Percentiles rank a stretch among this genome's conserved stretches.
Conservation (phyloP, 1,284 basidiomycete species). For the Bondarzewia mesenterica region DNA sequence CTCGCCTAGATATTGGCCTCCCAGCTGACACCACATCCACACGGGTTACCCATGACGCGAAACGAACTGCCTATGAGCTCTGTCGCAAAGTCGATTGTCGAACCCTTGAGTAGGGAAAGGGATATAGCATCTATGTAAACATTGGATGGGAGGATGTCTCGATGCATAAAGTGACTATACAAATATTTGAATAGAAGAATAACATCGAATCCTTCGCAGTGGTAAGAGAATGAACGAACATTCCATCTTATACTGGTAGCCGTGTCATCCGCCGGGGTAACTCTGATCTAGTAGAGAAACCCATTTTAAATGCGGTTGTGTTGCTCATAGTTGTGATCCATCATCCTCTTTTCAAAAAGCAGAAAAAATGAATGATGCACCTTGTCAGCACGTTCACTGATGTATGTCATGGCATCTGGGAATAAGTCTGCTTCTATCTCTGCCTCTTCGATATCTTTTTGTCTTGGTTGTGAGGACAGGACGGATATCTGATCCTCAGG, state of each 20-base stretch:
- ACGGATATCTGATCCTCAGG: background rate
- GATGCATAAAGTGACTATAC: slow-evolving; percentile 59
- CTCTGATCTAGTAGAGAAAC: slow-evolving; percentile 52
- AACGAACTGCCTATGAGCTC: slow-evolving; percentile 90
- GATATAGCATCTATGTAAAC: slow-evolving; percentile 79
- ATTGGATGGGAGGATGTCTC: slow-evolving; percentile 59
- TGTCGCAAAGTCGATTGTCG: slow-evolving; percentile 82
- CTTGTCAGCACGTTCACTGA: slow-evolving; percentile 69
- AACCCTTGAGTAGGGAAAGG: slow-evolving; percentile 70
- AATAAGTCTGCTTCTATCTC: slow-evolving; percentile 27
- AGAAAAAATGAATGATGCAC: slow-evolving; percentile 27
- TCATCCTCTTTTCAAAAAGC: too few species aligned
- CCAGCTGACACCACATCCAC: slow-evolving; percentile 90
- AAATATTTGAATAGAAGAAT: slow-evolving; percentile 1
- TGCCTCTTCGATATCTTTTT: background rate
- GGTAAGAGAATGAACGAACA: slow-evolving; percentile 22
- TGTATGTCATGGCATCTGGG: slow-evolving; percentile 38
- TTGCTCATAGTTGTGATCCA: background rate
- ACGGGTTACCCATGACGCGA: slow-evolving; percentile 74
- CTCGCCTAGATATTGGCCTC: slow-evolving; percentile 48
- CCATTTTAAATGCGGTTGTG: slow-evolving; percentile 54
- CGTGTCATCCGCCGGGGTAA: slow-evolving; percentile 82
- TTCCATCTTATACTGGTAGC: slow-evolving; percentile 88
- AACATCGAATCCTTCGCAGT: slow-evolving; percentile 2
- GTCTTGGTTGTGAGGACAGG: background rate